Base-by-base conservation (phyloP, 768 basidiomycete genomes). In the Zangia roseola region DNA sequence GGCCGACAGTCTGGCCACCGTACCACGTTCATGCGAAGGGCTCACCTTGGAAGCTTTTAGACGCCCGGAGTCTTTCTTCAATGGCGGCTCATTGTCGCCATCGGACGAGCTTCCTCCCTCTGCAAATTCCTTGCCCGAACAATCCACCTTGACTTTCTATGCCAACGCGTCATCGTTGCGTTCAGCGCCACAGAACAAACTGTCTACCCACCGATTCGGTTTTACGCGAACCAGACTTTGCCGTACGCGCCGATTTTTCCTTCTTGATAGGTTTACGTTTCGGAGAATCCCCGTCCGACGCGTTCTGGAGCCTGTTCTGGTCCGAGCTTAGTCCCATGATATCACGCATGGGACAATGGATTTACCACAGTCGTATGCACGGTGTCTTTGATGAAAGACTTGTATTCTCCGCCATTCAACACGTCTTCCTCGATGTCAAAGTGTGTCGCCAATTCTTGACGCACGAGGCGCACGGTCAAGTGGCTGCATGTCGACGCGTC, bases 391-490 rank as follows among this genome's bases (percentile, higher is more conserved):
- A 88, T 59, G 3, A 69, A 58, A 14, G 55, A 49, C 59, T 76
- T 86, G 64, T 75, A 80, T 40, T 74, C 67, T 17, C 67, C 59
- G 23, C 50, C 56, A 24, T 76, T 73, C 34, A 86, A 63, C 3
- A 68, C 58, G 0, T 77, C 79, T 6, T 65, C 54, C 9, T 72
- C 69, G n/a, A 86, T 61, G 4, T 55, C 49, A 37, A 83, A 69
- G 20, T 70, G 55, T 21, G 67, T 56, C 63, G 84, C 84, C 1
- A 86, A 44, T n/a, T 70, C 58, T 47, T 68, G 62, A 12, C 84
- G 77, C 21, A 86, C 70, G 12, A 75, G 69, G 20, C 78, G 76
- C 14, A 72, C 72, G 2, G 83, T 84, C 23, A 71, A 48, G 48
- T 69, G 39, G 25, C 65, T 66, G 25, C 3, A 56, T 19, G 34